These are phyloP conservation scores for Glycyrrhiza uralensis DNA, from an alignment of 306 rosid species.

Conservation along the genomic window DNA sequence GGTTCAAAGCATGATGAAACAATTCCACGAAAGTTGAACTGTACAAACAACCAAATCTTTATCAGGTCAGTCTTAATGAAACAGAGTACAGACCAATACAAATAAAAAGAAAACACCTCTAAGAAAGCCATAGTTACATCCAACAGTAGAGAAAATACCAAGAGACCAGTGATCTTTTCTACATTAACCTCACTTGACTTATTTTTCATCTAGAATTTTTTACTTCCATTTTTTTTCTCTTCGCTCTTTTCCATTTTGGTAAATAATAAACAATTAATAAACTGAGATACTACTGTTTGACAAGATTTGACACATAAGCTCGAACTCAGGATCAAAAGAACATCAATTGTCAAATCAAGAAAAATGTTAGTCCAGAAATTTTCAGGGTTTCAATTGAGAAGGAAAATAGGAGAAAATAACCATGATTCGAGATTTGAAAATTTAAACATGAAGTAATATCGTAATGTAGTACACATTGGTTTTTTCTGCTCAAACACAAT, in stretches of 20 bases:
- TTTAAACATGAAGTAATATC: neutral
- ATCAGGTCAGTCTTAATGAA: slow-evolving; percentile 29
- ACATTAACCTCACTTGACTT: slow-evolving; percentile 19
- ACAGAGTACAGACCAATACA: slow-evolving; percentile 7
- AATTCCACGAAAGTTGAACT: slow-evolving; percentile 99
- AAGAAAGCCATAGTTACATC: slow-evolving; percentile 12
- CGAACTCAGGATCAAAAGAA: neutral
- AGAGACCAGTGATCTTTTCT: neutral
- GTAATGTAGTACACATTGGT: neutral
- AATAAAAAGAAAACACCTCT: slow-evolving; percentile 8
- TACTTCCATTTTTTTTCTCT: neutral
- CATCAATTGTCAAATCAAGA: slow-evolving; percentile 1
- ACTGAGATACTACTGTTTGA: slow-evolving; percentile 1
- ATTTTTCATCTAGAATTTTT: slow-evolving; percentile 10
- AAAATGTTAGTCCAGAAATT: slow-evolving; percentile 2
- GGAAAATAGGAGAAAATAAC: neutral
- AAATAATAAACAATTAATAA: slow-evolving; percentile 5
- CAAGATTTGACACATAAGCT: neutral
- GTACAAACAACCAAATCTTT: slow-evolving; percentile 51
- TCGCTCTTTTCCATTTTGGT: neutral
- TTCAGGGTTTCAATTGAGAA: neutral
- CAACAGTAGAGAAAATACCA: slow-evolving; percentile 5
- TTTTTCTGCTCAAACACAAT: neutral
- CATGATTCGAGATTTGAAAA: neutral
- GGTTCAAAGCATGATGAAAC: slow-evolving; percentile 99